Percentiles rank a stretch among this genome's conserved stretches.
Conservation (phyloP, 257 asterid genomes). For the Ophiorrhiza pumila region DNA sequence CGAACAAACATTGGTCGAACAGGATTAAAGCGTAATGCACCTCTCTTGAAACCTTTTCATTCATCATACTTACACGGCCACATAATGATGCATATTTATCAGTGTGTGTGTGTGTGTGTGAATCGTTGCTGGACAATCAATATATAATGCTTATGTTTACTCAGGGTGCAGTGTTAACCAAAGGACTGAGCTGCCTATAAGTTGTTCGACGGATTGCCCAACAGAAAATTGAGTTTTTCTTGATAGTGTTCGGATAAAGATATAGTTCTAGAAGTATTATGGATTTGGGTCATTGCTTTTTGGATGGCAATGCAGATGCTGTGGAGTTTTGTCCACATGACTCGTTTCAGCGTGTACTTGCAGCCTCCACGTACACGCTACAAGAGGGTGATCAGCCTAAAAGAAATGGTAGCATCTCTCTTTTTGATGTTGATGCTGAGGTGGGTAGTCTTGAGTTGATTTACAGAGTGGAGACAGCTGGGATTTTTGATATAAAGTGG, state of each 20-base stretch:
- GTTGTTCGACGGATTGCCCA: conserved; percentile 7
- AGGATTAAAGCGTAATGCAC: not conserved
- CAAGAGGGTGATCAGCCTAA: conserved; percentile 80
- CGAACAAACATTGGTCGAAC: no score
- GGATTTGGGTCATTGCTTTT: conserved; percentile 59
- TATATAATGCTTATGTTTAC: not conserved
- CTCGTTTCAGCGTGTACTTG: conserved; percentile 57
- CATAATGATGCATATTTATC: not conserved
- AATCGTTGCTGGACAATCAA: not conserved
- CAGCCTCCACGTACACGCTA: conserved; percentile 89
- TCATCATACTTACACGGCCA: not conserved
- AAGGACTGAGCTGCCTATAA: not conserved
- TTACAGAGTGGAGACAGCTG: conserved; percentile 59
- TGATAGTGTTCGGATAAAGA: not conserved
- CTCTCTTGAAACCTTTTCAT: not conserved
- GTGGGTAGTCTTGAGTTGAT: conserved; percentile 42
- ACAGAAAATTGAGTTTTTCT: not conserved
- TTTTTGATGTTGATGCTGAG: conserved; percentile 59
- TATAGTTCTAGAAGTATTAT: conserved; percentile 19
- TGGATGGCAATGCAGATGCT: conserved; percentile 94
- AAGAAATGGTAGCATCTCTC: conserved; percentile 71
- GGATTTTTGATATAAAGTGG: conserved; percentile 90
- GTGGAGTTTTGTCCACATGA: conserved; percentile 89
- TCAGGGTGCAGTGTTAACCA: not conserved
- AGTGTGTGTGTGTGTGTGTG: not conserved